Base-by-base conservation (phyloP, 1,139 yeast species). In the Lodderomyces oxycetoniae region DNA sequence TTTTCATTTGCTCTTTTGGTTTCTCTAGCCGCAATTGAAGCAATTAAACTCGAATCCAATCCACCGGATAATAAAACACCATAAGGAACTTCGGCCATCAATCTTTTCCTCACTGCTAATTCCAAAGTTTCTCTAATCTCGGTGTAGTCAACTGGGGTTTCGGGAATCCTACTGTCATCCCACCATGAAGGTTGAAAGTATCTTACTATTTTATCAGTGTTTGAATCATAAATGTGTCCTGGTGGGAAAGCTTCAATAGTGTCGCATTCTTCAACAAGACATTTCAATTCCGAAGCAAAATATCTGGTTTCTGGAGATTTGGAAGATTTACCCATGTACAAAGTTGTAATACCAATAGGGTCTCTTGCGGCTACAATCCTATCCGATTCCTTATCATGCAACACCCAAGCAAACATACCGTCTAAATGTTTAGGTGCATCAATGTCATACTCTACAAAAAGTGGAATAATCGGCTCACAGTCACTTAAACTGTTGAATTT, bases 81-180 rank as follows among this genome's bases (percentile, higher is more conserved):
- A 63, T 87, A 89, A 37, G 98, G 97, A 42, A 91, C 98, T 68
- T 91, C 98, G 37, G 97, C 93, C 98, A 91, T 91, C 55, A 91
- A 77, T 74, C 98, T 82, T 83, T 91, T 93, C 73, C 97, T 84
- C 37, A 91, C 98, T 34, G 98, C 91, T 67, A 83, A 71, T 63
- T 91, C 98, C 55, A 91, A 75, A 33, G 85, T 61, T 53, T 80
- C 84, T 61, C 96, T 82, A 43, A 91, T 75, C 40, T 67, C 53
- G 50, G 61, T 76, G 57, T 69, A 77, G 59, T 89, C 95, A 31
- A 82, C 86, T 35, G 79, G 84, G 40, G 73, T 72, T 30, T 81
- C 59, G 46, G 98, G 96, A 43, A 84, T 71, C 57, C 71, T 72
- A 35, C 67, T 47, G 46, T 72, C 91, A 52, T 88, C 94, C 86